These are phyloP conservation scores for Tephrocybe sp. DNA, from an alignment of 768 basidiomycete genomes.

Conservation along the genomic window DNA sequence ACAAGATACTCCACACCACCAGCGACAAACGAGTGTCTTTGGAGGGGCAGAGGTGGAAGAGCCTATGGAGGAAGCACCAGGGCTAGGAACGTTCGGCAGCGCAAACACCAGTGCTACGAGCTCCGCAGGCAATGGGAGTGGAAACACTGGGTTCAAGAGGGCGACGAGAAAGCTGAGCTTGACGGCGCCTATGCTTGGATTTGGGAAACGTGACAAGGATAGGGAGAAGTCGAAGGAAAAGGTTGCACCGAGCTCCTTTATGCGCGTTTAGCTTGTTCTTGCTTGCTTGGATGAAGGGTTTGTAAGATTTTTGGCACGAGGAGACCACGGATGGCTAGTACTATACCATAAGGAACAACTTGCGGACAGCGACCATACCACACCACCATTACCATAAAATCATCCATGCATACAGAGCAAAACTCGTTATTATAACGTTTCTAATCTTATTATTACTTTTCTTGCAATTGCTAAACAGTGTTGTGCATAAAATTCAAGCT, in stretches of 20 bases:
- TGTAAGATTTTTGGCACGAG: background rate
- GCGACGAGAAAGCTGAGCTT: constrained; percentile 69
- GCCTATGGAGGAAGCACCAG: constrained; percentile 1
- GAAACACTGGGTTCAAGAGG: constrained; percentile 27
- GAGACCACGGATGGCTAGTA: background rate
- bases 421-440: background rate
- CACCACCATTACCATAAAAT: background rate
- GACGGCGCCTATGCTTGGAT: constrained; percentile 57
- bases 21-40: constrained; percentile 5
- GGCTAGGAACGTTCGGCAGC: constrained; percentile 9
- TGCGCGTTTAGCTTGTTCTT: too few relatives aligned
- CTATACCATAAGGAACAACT: background rate
- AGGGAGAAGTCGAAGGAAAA: constrained; percentile 18
- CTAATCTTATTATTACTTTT: constrained; percentile 8
- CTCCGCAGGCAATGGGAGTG: constrained; percentile 8
- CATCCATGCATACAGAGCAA: background rate
- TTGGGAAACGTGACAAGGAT: constrained; percentile 52
- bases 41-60: constrained; percentile 2
- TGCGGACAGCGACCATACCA: background rate
- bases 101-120: constrained; percentile 19
- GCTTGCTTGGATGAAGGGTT: background rate
- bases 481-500: too few relatives aligned
- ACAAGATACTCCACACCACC: background rate
- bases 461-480: background rate
- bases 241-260: constrained; percentile 14